These are phyloP conservation scores for Fagopyrum tataricum DNA, from an alignment of 148 eudicot genomes.

Conservation along the genomic window DNA sequence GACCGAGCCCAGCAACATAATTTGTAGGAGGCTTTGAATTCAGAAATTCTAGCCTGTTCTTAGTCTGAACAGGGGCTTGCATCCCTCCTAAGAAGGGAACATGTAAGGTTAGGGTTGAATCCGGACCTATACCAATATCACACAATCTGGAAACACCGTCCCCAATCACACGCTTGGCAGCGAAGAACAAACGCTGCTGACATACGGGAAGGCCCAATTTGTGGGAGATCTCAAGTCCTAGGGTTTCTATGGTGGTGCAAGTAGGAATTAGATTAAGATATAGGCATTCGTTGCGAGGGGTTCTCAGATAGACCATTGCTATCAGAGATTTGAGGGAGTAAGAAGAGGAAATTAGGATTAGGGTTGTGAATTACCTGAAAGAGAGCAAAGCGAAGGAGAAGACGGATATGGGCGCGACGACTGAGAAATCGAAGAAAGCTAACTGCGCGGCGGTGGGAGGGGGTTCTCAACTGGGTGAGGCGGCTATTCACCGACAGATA, in stretches of 20 bases:
- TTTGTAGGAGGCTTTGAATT: conserved; percentile 73
- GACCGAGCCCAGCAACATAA: conserved; percentile 93
- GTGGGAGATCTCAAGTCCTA: conserved; percentile 28
- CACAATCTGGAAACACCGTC: conserved; percentile 21
- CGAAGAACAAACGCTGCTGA: conserved; percentile 43
- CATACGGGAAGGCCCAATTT: conserved; percentile 34
- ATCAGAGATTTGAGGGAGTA: background rate
- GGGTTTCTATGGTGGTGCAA: conserved; percentile 37
- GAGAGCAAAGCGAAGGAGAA: background rate
- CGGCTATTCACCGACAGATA: no score
- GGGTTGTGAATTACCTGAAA: background rate
- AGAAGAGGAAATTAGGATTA: background rate
- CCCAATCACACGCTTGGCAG: conserved; percentile 34
- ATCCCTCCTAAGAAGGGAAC: conserved; percentile 58
- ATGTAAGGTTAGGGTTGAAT: conserved; percentile 42
- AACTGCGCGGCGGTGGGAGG: no score
- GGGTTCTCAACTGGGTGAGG: no score
- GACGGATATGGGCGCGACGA: no score
- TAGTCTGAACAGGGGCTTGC: conserved; percentile 71
- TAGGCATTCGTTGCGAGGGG: conserved; percentile 45
- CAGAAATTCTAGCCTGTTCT: conserved; percentile 51
- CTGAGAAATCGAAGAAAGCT: no score
- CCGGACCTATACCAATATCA: conserved; percentile 34
- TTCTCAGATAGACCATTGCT: conserved; percentile 48
- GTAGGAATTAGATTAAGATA: conserved; percentile 44